Conservation (phyloP, 495 filamentous ascomycete genomes). For the Annulohypoxylon maeteangense region DNA sequence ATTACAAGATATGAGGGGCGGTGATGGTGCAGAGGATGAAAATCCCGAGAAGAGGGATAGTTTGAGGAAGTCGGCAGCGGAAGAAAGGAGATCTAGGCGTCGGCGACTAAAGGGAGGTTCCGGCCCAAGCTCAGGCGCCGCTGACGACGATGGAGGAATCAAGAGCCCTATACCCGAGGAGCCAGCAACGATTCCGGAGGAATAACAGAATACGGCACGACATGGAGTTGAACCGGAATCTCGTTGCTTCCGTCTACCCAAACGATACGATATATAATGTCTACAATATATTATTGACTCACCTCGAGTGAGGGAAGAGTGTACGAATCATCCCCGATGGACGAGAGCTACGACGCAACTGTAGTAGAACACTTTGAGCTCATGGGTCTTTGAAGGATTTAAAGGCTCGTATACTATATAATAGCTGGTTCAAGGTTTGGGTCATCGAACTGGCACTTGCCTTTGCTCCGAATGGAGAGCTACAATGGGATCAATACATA, state of each 20-base stretch:
- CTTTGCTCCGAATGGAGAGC: slow-evolving; percentile 1
- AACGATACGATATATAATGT: slow-evolving; percentile 41
- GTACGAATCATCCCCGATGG: slow-evolving; percentile 4
- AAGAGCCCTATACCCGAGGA: slow-evolving; percentile 39
- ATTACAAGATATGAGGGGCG: slow-evolving; percentile 78
- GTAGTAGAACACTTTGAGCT: not conserved
- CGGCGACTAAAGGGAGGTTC: slow-evolving; percentile 46
- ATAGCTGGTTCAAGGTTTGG: slow-evolving; percentile 9
- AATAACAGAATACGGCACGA: slow-evolving; percentile 17
- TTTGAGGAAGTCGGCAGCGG: slow-evolving; percentile 60
- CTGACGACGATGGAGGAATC: slow-evolving; percentile 35
- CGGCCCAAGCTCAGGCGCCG: slow-evolving; percentile 17
- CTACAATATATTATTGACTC: slow-evolving; percentile 29
- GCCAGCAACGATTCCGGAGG: slow-evolving; percentile 24
- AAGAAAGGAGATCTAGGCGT: slow-evolving; percentile 48
- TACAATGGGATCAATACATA: not conserved
- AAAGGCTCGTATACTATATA: slow-evolving; percentile 16
- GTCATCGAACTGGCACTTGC: not conserved
- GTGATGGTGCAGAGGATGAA: slow-evolving; percentile 67
- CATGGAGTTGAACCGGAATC: not conserved
- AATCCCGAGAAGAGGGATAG: slow-evolving; percentile 68
- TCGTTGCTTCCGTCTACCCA: slow-evolving; percentile 20
- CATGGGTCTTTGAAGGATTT: not conserved
- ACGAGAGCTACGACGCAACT: slow-evolving; percentile 1
- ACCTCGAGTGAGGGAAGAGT: slow-evolving; percentile 3